Conservation (phyloP, 2,329 filamentous ascomycete genomes). For the Aspergillus spinulosporus region DNA sequence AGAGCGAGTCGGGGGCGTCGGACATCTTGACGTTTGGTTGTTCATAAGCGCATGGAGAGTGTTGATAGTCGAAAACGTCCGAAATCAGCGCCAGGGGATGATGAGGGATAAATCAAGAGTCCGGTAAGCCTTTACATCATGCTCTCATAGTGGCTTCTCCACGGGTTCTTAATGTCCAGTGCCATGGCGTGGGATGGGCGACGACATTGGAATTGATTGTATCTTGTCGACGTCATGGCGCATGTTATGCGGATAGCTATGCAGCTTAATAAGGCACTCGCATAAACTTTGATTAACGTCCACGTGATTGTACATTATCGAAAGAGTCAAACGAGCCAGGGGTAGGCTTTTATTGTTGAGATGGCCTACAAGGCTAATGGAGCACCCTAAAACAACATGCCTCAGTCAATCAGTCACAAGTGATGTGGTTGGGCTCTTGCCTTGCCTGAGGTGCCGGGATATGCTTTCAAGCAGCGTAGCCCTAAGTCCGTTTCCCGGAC, state of each 20-base stretch:
- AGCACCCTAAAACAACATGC: too few species aligned
- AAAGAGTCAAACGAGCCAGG: too few species aligned
- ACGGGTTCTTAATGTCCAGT: neutral
- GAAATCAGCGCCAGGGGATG: neutral
- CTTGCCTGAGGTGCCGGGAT: too few species aligned
- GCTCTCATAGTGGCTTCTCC: neutral
- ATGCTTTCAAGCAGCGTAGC: too few species aligned
- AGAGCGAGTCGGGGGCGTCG: neutral
- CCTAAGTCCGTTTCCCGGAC: too few species aligned
- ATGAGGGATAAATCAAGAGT: neutral
- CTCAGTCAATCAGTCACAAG: too few species aligned
- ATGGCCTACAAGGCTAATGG: too few species aligned
- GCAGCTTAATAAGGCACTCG: neutral
- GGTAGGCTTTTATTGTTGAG: too few species aligned
- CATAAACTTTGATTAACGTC: neutral
- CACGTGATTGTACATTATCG: too few species aligned
- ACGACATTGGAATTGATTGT: neutral
- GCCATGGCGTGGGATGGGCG: too few species aligned
- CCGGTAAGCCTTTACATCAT: neutral
- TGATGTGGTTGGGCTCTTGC: too few species aligned
- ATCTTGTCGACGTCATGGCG: neutral
- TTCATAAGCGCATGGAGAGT: neutral
- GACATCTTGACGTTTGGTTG: neutral
- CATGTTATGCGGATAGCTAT: neutral
- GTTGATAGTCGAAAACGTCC: neutral